A percentile compares a stretch with the other conserved stretches of the same genome.
Evolutionary conservation across 2,329 filamentous ascomycete genomes (phyloP).

Genomic region (Celoporthe dispersa): DNA sequence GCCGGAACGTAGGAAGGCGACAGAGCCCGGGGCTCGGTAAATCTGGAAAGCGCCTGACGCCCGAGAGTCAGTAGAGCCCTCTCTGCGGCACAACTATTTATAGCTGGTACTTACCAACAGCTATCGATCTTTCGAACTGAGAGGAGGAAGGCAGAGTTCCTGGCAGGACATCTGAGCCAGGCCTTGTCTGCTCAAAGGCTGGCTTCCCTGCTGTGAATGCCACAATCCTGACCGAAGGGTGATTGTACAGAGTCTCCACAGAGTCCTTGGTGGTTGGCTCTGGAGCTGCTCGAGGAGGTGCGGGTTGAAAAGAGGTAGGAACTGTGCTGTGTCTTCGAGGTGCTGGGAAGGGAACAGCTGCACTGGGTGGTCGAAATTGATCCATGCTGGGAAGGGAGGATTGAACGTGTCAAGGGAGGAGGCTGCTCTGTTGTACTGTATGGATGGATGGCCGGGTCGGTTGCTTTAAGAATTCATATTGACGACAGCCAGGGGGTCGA

Average conservation of each 20-base stretch:
- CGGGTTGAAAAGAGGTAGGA: conserved; percentile 45
- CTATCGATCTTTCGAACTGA: conserved; percentile 79
- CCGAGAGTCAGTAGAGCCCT: background rate
- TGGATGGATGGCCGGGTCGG: background rate
- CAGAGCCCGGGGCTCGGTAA: conserved; percentile 83
- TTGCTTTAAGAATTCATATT: conserved; percentile 22
- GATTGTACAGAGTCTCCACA: conserved; percentile 75
- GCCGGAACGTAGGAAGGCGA: conserved; percentile 86
- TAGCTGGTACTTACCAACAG: conserved; percentile 67
- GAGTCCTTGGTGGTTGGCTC: conserved; percentile 38
- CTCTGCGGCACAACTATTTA: background rate
- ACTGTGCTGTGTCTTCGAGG: conserved; percentile 33
- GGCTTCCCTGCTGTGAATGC: conserved; percentile 50
- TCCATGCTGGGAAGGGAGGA: conserved; percentile 25
- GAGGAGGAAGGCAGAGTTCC: conserved; percentile 75
- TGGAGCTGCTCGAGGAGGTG: conserved; percentile 34
- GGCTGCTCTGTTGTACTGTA: background rate
- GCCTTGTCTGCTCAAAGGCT: conserved; percentile 35
- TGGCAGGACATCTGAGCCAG: conserved; percentile 50
- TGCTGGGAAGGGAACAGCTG: conserved; percentile 31
- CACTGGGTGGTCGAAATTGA: conserved; percentile 20
- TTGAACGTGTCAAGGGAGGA: conserved; percentile 1
- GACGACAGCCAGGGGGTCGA: background rate
- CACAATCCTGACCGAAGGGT: conserved; percentile 72
- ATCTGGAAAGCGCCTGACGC: conserved; percentile 65